These are phyloP conservation scores for Ziziphus jujuba DNA, from an alignment of 306 rosid genomes.

Conservation along the genomic window DNA sequence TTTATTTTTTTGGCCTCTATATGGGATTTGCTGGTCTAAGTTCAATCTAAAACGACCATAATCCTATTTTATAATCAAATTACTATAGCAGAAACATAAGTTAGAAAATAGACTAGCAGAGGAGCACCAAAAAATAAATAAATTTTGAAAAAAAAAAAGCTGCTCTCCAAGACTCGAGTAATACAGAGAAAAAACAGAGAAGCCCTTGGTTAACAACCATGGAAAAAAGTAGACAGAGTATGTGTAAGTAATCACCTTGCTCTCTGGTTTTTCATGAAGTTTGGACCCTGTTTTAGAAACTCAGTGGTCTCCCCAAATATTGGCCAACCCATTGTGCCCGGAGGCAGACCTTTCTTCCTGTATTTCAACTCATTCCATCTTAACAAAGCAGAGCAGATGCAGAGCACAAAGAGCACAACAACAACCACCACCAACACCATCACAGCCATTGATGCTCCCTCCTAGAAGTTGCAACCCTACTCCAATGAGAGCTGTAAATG, in stretches of 20 bases:
- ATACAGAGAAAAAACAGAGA: conserved; percentile 9
- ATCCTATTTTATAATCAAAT: not conserved
- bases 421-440: conserved; percentile 38
- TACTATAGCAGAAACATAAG: not conserved
- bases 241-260: conserved; percentile 56
- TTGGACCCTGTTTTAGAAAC: conserved; percentile 95
- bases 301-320: conserved; percentile 92
- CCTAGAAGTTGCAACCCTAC: conserved; percentile 34
- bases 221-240: not conserved
- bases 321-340: conserved; percentile 99
- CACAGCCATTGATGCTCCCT: conserved; percentile 59
- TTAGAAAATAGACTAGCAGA: not conserved
- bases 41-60: conserved; percentile 10
- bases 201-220: not conserved
- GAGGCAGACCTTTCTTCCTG: conserved; percentile 86
- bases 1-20: not conserved
- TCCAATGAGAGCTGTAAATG: conserved; percentile 31
- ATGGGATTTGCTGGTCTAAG: conserved; percentile 26
- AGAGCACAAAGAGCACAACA: conserved; percentile 53
- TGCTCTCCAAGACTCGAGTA: not conserved
- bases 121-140: too few species aligned
- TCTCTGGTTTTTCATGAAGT: conserved; percentile 91
- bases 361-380: conserved; percentile 83
- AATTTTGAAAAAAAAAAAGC: not conserved
- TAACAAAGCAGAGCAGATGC: conserved; percentile 81